A percentile compares a stretch with the other conserved stretches of the same genome.
Evolutionary conservation across 2,329 filamentous ascomycete species (phyloP).

Genomic region (Pseudocercospora vitis): DNA sequence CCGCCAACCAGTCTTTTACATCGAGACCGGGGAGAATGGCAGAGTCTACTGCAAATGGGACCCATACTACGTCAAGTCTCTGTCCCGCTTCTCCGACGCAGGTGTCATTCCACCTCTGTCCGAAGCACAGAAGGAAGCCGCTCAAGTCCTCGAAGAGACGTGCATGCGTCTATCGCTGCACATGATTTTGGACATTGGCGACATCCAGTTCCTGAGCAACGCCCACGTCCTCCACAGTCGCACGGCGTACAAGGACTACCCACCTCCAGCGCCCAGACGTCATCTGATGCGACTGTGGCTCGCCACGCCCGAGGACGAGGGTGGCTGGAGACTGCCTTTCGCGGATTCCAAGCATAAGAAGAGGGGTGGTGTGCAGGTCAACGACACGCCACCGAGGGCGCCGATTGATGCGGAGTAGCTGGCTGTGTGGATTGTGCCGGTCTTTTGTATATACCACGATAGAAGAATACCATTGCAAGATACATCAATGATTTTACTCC

Average conservation of each 20-base stretch:
- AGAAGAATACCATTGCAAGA: too few relatives aligned
- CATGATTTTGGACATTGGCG: conserved; percentile 82
- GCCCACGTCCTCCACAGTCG: conserved; percentile 77
- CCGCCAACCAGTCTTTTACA: conserved; percentile 62
- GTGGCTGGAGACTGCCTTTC: conserved; percentile 82
- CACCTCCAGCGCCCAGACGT: conserved; percentile 66
- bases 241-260: conserved; percentile 74
- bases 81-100: conserved; percentile 68
- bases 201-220: conserved; percentile 85
- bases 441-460: too few relatives aligned
- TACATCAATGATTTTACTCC: too few relatives aligned
- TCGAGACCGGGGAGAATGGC: conserved; percentile 69
- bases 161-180: conserved; percentile 73
- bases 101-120: conserved; percentile 74
- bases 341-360: conserved; percentile 81
- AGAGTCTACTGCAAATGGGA: conserved; percentile 85
- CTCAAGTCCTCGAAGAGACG: conserved; percentile 70
- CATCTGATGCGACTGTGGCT: conserved; percentile 85
- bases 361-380: conserved; percentile 83
- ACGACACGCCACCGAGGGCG: conserved; percentile 72
- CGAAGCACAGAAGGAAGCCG: conserved; percentile 65
- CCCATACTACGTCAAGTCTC: conserved; percentile 79
- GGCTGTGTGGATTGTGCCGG: too few relatives aligned
- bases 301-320: conserved; percentile 75
- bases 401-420: conserved; percentile 76